phyloP scores from a whole-genome alignment of 352 stramenopile genomes.

The Phytophthora brassicae region DNA sequence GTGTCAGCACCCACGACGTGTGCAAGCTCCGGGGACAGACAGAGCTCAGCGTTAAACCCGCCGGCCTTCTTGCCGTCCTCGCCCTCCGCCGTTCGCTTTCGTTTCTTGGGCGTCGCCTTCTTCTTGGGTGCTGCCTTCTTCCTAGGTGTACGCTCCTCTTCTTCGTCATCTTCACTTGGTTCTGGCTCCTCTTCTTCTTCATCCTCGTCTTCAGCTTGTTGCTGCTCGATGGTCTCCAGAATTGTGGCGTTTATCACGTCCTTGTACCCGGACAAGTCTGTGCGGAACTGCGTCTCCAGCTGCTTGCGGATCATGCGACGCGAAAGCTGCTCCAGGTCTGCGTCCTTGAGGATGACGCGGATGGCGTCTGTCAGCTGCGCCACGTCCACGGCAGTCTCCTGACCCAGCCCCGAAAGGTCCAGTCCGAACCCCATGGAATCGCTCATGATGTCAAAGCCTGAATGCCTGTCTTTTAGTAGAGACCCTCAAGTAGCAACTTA shows the following conservation, averaged over 20 bases:
- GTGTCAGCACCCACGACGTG: slow-evolving; percentile 79
- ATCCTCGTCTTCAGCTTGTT: slow-evolving; percentile 67
- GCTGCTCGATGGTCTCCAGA: slow-evolving; percentile 78
- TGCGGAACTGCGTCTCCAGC: slow-evolving; percentile 75
- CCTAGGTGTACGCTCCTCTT: slow-evolving; percentile 31
- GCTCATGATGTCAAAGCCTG: slow-evolving; percentile 43
- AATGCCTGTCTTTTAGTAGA: background rate
- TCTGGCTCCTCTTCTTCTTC: slow-evolving; percentile 55
- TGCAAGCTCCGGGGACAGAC: slow-evolving; percentile 77
- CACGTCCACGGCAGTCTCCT: slow-evolving; percentile 55
- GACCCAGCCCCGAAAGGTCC: slow-evolving; percentile 56
- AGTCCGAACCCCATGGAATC: slow-evolving; percentile 62
- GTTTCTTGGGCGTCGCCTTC: slow-evolving; percentile 58
- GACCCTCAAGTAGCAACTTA: background rate
- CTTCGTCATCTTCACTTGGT: slow-evolving; percentile 47
- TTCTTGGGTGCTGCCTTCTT: slow-evolving; percentile 53
- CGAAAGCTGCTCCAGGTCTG: slow-evolving; percentile 84
- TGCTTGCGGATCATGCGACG: slow-evolving; percentile 88
- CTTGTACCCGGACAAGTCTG: slow-evolving; percentile 80
- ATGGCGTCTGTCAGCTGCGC: slow-evolving; percentile 70
- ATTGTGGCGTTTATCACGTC: slow-evolving; percentile 85
- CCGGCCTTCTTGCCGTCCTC: slow-evolving; percentile 41
- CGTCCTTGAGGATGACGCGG: slow-evolving; percentile 73
- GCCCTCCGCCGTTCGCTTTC: slow-evolving; percentile 42
- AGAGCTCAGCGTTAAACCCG: slow-evolving; percentile 80